phyloP scores from a whole-genome alignment of 1,284 basidiomycete species.

The Gymnopus androsaceus region DNA sequence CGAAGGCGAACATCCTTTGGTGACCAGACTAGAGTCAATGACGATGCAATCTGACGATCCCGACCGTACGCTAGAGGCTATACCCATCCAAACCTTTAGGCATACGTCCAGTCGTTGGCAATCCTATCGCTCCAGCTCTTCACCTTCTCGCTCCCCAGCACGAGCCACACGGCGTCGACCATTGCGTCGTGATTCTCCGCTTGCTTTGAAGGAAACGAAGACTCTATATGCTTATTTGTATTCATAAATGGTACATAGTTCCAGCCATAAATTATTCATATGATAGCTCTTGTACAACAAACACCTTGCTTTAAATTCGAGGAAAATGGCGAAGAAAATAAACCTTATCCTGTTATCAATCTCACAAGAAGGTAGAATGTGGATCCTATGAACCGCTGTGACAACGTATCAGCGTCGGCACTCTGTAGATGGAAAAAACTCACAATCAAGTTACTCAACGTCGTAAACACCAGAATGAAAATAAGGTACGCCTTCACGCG shows the following conservation, averaged over 20 bases:
- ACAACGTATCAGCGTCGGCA: conserved; percentile 1
- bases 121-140: conserved; percentile 38
- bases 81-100: not conserved
- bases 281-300: not conserved
- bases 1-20: conserved; percentile 31
- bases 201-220: not conserved
- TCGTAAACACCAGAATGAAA: conserved; percentile 80
- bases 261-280: not conserved
- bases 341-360: conserved; percentile 46
- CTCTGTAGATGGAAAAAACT: conserved; percentile 23
- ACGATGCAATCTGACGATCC: conserved; percentile 16
- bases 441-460: conserved; percentile 69
- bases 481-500: conserved; percentile 77
- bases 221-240: conserved; percentile 18
- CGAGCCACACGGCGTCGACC: conserved; percentile 20
- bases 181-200: conserved; percentile 5
- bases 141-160: conserved; percentile 46
- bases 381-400: conserved; percentile 48
- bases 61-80: conserved; percentile 13
- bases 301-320: not conserved
- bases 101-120: conserved; percentile 4
- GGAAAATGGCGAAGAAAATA: not conserved
- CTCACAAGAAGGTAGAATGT: conserved; percentile 47
- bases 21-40: conserved; percentile 27
- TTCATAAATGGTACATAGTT: conserved; percentile 1